Conservation (phyloP, 257 asterid species). For the Parsonsia alboflavescens region DNA sequence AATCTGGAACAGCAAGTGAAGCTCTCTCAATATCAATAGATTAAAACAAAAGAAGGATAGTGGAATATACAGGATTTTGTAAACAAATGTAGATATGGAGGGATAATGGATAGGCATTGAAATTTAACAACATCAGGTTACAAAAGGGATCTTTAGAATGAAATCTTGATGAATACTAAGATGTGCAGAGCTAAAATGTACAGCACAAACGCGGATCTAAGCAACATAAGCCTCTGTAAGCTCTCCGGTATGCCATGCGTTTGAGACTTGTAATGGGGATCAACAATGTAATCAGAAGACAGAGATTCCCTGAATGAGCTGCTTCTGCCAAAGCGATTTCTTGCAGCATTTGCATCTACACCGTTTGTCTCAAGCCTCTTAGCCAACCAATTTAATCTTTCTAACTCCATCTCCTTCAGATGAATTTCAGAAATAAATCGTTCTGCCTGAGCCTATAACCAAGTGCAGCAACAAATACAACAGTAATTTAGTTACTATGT, state of each 20-base stretch:
- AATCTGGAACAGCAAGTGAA: not conserved
- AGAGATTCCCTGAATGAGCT: constrained; percentile 36
- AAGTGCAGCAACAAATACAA: constrained; percentile 6
- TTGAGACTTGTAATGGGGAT: constrained; percentile 53
- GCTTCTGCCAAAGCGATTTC: constrained; percentile 68
- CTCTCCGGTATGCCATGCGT: constrained; percentile 50
- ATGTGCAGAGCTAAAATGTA: constrained; percentile 74
- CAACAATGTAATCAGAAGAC: constrained; percentile 46
- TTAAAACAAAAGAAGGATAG: not conserved
- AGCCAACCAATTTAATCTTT: constrained; percentile 58
- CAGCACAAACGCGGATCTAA: constrained; percentile 77
- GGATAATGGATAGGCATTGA: not conserved
- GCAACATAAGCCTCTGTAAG: constrained; percentile 70
- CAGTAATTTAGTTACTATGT: not conserved
- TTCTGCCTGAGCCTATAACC: constrained; percentile 79
- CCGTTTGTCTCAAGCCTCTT: constrained; percentile 50
- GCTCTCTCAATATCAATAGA: not conserved
- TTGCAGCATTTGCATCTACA: constrained; percentile 40
- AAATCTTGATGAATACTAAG: constrained; percentile 77
- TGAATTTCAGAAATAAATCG: constrained; percentile 62
- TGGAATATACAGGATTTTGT: not conserved
- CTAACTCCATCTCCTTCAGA: constrained; percentile 68
- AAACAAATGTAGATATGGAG: not conserved
- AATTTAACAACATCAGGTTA: not conserved
- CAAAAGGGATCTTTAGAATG: constrained; percentile 31